These are phyloP conservation scores for Camellia sinensis DNA, from an alignment of 148 eudicot species.

Conservation along the genomic window DNA sequence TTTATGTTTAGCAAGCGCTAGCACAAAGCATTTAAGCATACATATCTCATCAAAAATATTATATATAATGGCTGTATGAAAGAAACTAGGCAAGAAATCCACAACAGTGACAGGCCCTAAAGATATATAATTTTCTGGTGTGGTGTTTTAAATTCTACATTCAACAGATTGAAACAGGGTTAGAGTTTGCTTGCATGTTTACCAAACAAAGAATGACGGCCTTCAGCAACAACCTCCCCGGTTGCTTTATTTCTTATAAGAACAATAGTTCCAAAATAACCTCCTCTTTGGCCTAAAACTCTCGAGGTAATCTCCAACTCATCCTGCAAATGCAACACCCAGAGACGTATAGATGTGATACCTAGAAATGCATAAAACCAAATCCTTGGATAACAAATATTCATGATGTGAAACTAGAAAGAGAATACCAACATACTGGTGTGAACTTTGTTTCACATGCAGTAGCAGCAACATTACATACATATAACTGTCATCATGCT, in stretches of 20 bases:
- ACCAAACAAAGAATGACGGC: slow-evolving; percentile 77
- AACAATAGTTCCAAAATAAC: slow-evolving; percentile 51
- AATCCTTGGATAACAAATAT: not conserved
- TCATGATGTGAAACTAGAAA: not conserved
- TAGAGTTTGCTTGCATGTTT: slow-evolving; percentile 46
- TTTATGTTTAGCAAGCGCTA: too few species aligned
- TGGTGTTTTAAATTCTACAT: not conserved
- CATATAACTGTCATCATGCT: not conserved
- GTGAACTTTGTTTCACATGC: not conserved
- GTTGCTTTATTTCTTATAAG: slow-evolving; percentile 60
- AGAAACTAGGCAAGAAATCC: not conserved
- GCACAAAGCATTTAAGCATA: not conserved
- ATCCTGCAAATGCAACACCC: slow-evolving; percentile 51
- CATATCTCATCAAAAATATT: not conserved
- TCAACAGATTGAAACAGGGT: not conserved
- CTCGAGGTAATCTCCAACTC: slow-evolving; percentile 71
- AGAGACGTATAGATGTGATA: not conserved
- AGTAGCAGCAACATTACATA: not conserved
- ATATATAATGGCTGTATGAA: too few species aligned
- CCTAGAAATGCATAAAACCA: not conserved
- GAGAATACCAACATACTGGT: not conserved
- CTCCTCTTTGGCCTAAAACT: slow-evolving; percentile 60
- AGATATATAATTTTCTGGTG: not conserved
- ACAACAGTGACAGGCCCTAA: not conserved
- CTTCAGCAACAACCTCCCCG: slow-evolving; percentile 77